These are phyloP conservation scores for Pholiota molesta DNA, from an alignment of 768 basidiomycete species.

Conservation along the genomic window DNA sequence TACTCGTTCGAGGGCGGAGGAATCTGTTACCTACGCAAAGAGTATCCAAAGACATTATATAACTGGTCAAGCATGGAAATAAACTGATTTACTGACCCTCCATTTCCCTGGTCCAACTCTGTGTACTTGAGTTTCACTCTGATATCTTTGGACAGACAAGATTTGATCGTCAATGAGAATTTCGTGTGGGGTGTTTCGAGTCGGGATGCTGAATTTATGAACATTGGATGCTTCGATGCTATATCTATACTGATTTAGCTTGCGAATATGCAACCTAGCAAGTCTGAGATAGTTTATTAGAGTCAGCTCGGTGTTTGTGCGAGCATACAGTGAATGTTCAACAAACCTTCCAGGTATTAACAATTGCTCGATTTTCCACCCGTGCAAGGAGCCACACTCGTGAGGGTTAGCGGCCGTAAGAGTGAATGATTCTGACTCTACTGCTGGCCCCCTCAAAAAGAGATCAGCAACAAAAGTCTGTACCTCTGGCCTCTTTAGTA, in stretches of 20 bases:
- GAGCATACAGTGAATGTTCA: background rate
- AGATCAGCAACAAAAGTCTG: slow-evolving; percentile 54
- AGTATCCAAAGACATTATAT: background rate
- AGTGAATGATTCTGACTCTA: slow-evolving; percentile 49
- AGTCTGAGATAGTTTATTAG: slow-evolving; percentile 30
- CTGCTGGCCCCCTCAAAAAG: slow-evolving; percentile 9
- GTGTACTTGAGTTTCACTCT: slow-evolving; percentile 5
- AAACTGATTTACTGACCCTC: slow-evolving; percentile 14
- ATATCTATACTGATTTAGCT: slow-evolving; percentile 8
- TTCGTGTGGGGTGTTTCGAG: slow-evolving; percentile 7
- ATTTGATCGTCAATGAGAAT: slow-evolving; percentile 17
- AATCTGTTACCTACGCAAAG: slow-evolving; percentile 8
- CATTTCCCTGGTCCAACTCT: slow-evolving; percentile 17
- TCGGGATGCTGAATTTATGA: slow-evolving; percentile 19
- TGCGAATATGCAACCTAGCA: slow-evolving; percentile 36
- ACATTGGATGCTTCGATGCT: slow-evolving; percentile 23
- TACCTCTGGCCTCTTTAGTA: slow-evolving; percentile 59
- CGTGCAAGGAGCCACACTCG: slow-evolving; percentile 72
- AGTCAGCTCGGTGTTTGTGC: background rate
- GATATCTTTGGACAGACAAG: slow-evolving; percentile 1
- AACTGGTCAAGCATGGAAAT: background rate
- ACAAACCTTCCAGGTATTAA: slow-evolving; percentile 69
- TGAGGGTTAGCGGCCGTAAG: slow-evolving; percentile 72
- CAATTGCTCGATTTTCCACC: slow-evolving; percentile 66
- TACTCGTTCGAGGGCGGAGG: background rate